Evolutionary conservation across 768 basidiomycete genomes (phyloP).

Genomic region (Leccinellum albellum): DNA sequence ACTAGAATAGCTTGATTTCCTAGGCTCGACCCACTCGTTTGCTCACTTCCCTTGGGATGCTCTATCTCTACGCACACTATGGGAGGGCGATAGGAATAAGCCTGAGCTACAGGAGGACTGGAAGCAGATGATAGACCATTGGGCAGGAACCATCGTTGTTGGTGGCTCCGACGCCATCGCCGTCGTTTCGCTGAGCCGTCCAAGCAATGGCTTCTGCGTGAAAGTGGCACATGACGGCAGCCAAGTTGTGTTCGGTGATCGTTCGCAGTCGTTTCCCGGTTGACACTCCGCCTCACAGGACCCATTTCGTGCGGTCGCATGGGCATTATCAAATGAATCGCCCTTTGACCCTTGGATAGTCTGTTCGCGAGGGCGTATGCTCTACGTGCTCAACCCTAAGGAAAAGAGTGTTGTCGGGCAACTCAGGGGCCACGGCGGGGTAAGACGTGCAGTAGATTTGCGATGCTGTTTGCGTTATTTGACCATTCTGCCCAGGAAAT

Average conservation of each 20-base stretch:
- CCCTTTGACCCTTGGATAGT: conserved; percentile 59
- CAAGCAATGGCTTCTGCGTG: conserved; percentile 27
- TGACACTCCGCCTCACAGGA: conserved; percentile 16
- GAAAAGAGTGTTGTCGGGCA: conserved; percentile 39
- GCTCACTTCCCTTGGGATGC: conserved; percentile 44
- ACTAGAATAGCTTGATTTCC: conserved; percentile 32
- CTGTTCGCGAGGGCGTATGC: conserved; percentile 48
- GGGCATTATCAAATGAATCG: conserved; percentile 46
- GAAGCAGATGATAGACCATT: conserved; percentile 44
- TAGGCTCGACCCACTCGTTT: conserved; percentile 31
- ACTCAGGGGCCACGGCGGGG: conserved; percentile 71
- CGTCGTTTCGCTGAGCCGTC: conserved; percentile 33
- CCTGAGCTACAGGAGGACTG: conserved; percentile 38
- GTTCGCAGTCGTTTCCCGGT: background rate
- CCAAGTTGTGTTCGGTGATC: conserved; percentile 12
- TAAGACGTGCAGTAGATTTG: conserved; percentile 34
- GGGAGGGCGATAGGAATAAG: conserved; percentile 32
- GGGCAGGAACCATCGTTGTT: conserved; percentile 50
- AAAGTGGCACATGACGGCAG: conserved; percentile 30
- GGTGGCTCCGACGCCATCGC: conserved; percentile 37
- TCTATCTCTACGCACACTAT: conserved; percentile 37
- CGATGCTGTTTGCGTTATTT: background rate
- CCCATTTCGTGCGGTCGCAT: conserved; percentile 43
- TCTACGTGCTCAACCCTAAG: conserved; percentile 54
- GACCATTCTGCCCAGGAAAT: conserved; percentile 45